These are phyloP conservation scores for Lentinula sp. DNA, from an alignment of 768 basidiomycete species.

Conservation along the genomic window DNA sequence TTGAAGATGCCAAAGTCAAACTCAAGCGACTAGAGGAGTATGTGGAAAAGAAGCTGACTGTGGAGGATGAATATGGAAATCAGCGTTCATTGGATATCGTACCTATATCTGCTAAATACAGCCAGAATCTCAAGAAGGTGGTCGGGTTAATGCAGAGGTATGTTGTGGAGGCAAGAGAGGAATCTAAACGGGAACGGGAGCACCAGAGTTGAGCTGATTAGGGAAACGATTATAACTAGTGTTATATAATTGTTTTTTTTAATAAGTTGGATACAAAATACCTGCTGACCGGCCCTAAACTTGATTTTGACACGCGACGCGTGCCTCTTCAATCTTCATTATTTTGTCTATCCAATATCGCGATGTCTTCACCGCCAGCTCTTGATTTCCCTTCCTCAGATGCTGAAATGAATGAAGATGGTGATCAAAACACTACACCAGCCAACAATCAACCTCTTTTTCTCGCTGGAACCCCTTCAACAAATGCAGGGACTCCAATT, in stretches of 20 bases:
- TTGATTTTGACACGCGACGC: constrained; percentile 38
- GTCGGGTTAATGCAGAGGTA: constrained; percentile 65
- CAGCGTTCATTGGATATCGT: constrained; percentile 57
- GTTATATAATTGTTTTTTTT: background rate
- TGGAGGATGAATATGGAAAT: constrained; percentile 15
- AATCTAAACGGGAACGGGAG: background rate
- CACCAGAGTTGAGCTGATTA: background rate
- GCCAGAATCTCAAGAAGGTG: constrained; percentile 69
- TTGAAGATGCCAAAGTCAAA: constrained; percentile 52
- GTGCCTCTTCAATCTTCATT: constrained; percentile 29
- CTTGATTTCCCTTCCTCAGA: constrained; percentile 64
- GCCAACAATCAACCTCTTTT: constrained; percentile 43
- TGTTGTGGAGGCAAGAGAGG: constrained; percentile 26
- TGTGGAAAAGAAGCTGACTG: constrained; percentile 40
- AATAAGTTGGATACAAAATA: background rate
- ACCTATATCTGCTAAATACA: constrained; percentile 80
- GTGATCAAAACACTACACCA: constrained; percentile 27
- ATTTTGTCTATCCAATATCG: constrained; percentile 5
- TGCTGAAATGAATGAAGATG: constrained; percentile 45
- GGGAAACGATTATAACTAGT: background rate
- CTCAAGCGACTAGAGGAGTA: constrained; percentile 50
- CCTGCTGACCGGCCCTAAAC: constrained; percentile 40
- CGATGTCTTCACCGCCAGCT: constrained; percentile 61
- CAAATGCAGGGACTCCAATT: constrained; percentile 43
- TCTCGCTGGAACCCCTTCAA: constrained; percentile 43